phyloP scores from a whole-genome alignment of 2,329 filamentous ascomycete species.

The Zelopaecilomyces penicillatus region DNA sequence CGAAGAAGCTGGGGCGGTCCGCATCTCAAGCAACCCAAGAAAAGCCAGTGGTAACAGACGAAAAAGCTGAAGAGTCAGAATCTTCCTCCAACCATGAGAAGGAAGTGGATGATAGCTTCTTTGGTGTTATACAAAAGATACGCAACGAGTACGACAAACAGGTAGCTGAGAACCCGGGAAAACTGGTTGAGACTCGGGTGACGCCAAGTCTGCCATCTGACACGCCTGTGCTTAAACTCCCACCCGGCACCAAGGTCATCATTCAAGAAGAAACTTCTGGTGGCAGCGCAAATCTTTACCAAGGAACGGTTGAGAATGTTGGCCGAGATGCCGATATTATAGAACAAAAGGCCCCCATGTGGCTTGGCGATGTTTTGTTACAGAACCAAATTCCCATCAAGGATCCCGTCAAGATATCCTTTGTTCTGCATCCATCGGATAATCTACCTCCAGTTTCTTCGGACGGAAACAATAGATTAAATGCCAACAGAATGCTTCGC shows the following conservation, averaged over 20 bases:
- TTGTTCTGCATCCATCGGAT: conserved; percentile 75
- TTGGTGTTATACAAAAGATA: conserved; percentile 64
- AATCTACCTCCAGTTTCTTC: conserved; percentile 64
- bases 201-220: conserved; percentile 63
- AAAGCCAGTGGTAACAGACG: conserved; percentile 66
- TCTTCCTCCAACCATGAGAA: conserved; percentile 59
- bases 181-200: conserved; percentile 52
- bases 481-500: conserved; percentile 92
- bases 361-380: conserved; percentile 83
- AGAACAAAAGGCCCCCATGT: conserved; percentile 80
- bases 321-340: conserved; percentile 72
- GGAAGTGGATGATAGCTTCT: conserved; percentile 66
- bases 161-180: conserved; percentile 45
- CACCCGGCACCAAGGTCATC: conserved; percentile 57
- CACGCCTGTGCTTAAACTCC: conserved; percentile 67
- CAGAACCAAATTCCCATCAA: conserved; percentile 75
- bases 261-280: conserved; percentile 61
- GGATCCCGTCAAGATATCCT: conserved; percentile 94
- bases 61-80: conserved; percentile 64
- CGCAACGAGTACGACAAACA: conserved; percentile 65
- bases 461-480: conserved; percentile 82
- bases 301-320: conserved; percentile 74
- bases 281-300: conserved; percentile 75
- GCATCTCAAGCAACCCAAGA: conserved; percentile 50
- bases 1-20: conserved; percentile 73